Conservation (phyloP, 306 rosid species). For the Fragaria vesca region DNA sequence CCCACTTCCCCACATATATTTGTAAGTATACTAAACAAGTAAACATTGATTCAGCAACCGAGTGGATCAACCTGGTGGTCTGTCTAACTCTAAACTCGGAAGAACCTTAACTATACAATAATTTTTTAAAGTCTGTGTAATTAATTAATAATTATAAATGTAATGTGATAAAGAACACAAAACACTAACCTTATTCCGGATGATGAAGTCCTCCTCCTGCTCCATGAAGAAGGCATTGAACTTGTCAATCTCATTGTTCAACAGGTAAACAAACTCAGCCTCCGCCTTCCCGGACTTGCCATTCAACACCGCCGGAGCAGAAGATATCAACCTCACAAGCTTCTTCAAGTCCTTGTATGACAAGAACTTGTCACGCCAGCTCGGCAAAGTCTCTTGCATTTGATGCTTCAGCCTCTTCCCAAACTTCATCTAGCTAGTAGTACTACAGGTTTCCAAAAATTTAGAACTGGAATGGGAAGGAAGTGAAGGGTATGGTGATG, state of each 20-base stretch:
- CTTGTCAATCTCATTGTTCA: constrained; percentile 87
- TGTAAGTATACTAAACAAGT: no score
- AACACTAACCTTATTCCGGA: constrained; percentile 55
- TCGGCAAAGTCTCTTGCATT: constrained; percentile 61
- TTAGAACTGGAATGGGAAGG: neutral
- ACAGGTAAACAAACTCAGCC: constrained; percentile 57
- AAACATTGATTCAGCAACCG: no score
- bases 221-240: constrained; percentile 78
- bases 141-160: neutral
- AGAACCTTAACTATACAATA: neutral
- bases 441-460: neutral
- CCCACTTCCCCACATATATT: no score
- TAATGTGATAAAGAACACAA: neutral
- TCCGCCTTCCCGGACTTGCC: constrained; percentile 46
- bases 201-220: constrained; percentile 81
- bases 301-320: constrained; percentile 31
- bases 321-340: constrained; percentile 48
- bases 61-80: neutral
- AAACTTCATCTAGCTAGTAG: constrained; percentile 49
- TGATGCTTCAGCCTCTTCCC: constrained; percentile 84
- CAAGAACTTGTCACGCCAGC: constrained; percentile 76
- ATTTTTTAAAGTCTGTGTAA: neutral
- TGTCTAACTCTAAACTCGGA: neutral
- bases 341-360: constrained; percentile 86
- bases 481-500: constrained; percentile 2